Base-by-base conservation (phyloP, 805 yeast genomes). In the Pichia gijzeniarum region DNA sequence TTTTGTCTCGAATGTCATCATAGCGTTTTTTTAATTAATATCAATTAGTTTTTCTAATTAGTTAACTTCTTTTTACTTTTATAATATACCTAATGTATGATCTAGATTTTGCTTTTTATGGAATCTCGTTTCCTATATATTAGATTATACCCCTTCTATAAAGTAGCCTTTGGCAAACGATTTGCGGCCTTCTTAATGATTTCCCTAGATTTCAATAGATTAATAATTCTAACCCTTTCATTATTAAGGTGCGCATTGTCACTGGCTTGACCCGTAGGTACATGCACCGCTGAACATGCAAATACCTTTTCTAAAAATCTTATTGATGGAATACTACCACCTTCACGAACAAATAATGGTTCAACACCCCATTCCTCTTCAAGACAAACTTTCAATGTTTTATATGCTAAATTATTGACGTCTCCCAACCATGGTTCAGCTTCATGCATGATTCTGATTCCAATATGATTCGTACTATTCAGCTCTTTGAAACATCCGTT, bases 401-500 rank as follows among this genome's bases (percentile, higher is more conserved):
- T 72, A 61, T 85, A 93, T 2, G 90, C 87, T 36, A 72, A 72
- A 57, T 86, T 89, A 13, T 71, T 64, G 13, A 90, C 84, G 54
- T 93, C 89, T 4, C 97, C 98, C 9, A 91, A 67, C 99, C 99
- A 91, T 2, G 97, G 95, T 56, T 90, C 97, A 0, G 96, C 95
- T 58, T 85, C 91, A 57, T 88, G 89, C 48, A 81, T 73, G 35
- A 90, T 73, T 20, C 73, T 69, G 18, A 90, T 66, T 12, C 65
- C 61, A 32, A 91, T 56, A 25, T 74, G 72, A 61, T 93, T 93
- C 5, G 74, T 76, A 0, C 93, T 74, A 2, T 70, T 56, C 28
- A 87, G 61, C 13, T 58, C 56, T 0, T 59, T 55, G 53, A 88
- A 91, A 35, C 68, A 60, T 0, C 65, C 53, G 0, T 64, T 53